Percentiles rank a stretch among this genome's conserved stretches.
Evolutionary conservation across 352 stramenopile species (phyloP).

Genomic region (Globisporangium spiculum): DNA sequence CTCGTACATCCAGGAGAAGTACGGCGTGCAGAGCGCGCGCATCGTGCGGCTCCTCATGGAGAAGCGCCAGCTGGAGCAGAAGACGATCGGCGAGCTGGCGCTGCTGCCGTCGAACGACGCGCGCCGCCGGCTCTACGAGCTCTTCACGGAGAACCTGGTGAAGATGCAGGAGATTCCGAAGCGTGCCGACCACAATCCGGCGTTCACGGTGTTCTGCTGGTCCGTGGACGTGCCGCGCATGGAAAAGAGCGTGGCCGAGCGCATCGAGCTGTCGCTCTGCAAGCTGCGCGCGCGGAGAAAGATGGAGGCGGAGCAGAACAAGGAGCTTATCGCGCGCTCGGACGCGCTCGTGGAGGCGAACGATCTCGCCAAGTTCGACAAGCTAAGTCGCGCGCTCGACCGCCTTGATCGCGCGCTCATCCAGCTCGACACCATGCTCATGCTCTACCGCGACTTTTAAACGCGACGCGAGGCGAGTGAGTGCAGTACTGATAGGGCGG

Average conservation of each 20-base stretch:
- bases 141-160: conserved; percentile 71
- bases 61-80: conserved; percentile 85
- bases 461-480: background rate
- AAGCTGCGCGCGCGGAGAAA: conserved; percentile 69
- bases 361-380: conserved; percentile 86
- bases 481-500: background rate
- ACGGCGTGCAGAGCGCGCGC: conserved; percentile 72
- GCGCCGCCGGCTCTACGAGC: conserved; percentile 76
- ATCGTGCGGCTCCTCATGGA: conserved; percentile 85
- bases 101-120: conserved; percentile 81
- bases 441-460: conserved; percentile 90
- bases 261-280: conserved; percentile 67
- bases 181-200: conserved; percentile 85
- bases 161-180: conserved; percentile 88
- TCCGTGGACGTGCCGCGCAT: conserved; percentile 72
- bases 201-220: conserved; percentile 87
- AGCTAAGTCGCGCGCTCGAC: conserved; percentile 79
- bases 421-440: conserved; percentile 84
- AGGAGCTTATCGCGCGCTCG: conserved; percentile 85
- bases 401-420: conserved; percentile 80
- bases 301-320: conserved; percentile 80
- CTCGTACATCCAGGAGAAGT: conserved; percentile 81
- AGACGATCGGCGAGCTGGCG: conserved; percentile 80
- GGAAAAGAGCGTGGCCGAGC: conserved; percentile 58
- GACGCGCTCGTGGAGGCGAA: conserved; percentile 85